phyloP scores from a whole-genome alignment of 164 flowering plant genomes.

The Kingdonia uniflora region DNA sequence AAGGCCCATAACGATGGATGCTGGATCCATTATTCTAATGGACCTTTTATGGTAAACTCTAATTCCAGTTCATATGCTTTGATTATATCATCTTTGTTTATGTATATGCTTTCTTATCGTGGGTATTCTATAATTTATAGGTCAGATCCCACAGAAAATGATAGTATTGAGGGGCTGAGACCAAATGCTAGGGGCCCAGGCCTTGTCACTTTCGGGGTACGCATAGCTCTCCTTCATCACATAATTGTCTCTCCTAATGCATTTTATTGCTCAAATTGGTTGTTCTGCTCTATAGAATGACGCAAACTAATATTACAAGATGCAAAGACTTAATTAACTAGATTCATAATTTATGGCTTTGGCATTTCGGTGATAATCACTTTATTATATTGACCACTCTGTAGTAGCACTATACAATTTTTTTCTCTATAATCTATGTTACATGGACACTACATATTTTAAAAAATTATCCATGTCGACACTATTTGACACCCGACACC shows the following conservation, averaged over 20 bases:
- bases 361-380: no score
- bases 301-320: not conserved
- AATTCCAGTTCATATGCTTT: not conserved
- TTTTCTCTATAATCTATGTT: no score
- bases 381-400: no score
- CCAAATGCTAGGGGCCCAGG: conserved; percentile 99
- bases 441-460: no score
- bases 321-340: not conserved
- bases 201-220: conserved; percentile 95
- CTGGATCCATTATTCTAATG: conserved; percentile 89
- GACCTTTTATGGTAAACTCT: conserved; percentile 72
- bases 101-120: not conserved
- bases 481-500: no score
- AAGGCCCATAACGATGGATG: conserved; percentile 98
- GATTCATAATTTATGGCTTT: not conserved
- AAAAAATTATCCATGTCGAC: no score
- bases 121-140: conserved; percentile 24
- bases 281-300: not conserved
- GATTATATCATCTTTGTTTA: no score
- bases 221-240: no score
- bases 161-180: conserved; percentile 91
- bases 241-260: not conserved
- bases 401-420: no score
- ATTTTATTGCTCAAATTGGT: not conserved
- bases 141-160: conserved; percentile 99